These are phyloP conservation scores for Pogostemon cablin DNA, from an alignment of 257 asterid genomes.

Conservation along the genomic window DNA sequence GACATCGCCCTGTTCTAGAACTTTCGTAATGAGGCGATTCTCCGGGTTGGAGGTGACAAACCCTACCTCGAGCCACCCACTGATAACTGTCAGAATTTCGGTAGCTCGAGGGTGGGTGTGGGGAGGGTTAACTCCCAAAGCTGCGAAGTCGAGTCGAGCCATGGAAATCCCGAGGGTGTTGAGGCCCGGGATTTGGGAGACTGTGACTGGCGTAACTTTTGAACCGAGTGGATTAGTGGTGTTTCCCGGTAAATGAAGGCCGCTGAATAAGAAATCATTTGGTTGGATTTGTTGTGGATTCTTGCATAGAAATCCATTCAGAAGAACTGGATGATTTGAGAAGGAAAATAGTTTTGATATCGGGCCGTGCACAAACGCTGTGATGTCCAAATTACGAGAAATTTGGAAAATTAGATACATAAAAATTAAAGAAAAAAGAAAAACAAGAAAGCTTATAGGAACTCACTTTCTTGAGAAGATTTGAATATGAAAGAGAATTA, in stretches of 20 bases:
- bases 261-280: slow-evolving; percentile 43
- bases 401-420: neutral
- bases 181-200: slow-evolving; percentile 48
- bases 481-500: too few relatives aligned
- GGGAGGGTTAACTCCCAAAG: slow-evolving; percentile 43
- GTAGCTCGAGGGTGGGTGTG: slow-evolving; percentile 57
- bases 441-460: too few relatives aligned
- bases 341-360: slow-evolving; percentile 11
- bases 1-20: slow-evolving; percentile 40
- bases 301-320: slow-evolving; percentile 48
- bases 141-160: slow-evolving; percentile 46
- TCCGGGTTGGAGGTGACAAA: slow-evolving; percentile 48
- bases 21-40: slow-evolving; percentile 37
- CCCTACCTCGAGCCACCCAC: slow-evolving; percentile 44
- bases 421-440: neutral
- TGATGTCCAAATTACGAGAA: neutral
- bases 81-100: slow-evolving; percentile 39
- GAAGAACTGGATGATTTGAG: slow-evolving; percentile 20
- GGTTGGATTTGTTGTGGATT: slow-evolving; percentile 37
- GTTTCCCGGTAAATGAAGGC: slow-evolving; percentile 40
- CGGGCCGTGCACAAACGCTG: slow-evolving; percentile 9
- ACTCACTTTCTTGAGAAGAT: too few relatives aligned
- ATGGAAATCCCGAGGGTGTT: slow-evolving; percentile 55
- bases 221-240: slow-evolving; percentile 44
- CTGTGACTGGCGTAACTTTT: slow-evolving; percentile 39